Evolutionary conservation across 225 moss, liverwort and hornwort species (phyloP).

Genomic region (Physcomitrellopsis africana): DNA sequence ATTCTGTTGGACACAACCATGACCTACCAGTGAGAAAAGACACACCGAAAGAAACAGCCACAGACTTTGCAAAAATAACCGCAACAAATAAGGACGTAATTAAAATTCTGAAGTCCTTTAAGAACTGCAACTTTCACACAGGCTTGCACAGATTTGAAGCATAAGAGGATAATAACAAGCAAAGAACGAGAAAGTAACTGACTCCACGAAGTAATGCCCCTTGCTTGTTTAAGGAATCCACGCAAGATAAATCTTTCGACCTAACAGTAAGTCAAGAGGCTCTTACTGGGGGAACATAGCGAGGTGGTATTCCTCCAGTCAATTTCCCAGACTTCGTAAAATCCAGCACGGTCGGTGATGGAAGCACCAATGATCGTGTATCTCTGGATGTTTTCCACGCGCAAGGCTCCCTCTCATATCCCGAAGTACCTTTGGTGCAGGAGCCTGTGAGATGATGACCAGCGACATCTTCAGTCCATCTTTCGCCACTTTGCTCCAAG

Average conservation of each 20-base stretch:
- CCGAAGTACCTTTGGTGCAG: constrained; percentile 47
- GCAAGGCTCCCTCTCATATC: constrained; percentile 56
- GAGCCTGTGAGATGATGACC: constrained; percentile 39
- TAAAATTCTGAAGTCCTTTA: background rate
- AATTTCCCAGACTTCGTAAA: constrained; percentile 43
- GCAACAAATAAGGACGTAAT: background rate
- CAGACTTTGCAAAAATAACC: background rate
- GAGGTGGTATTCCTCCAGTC: constrained; percentile 54
- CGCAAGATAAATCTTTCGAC: background rate
- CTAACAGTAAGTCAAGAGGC: background rate
- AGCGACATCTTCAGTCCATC: constrained; percentile 34
- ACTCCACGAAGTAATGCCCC: background rate
- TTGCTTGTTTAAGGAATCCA: constrained; percentile 1
- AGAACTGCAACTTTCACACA: background rate
- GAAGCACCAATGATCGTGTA: constrained; percentile 32
- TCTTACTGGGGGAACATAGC: constrained; percentile 61
- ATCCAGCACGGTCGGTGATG: constrained; percentile 54
- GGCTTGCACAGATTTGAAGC: background rate
- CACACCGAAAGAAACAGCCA: background rate
- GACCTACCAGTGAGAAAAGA: constrained; percentile 23
- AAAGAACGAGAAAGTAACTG: constrained; percentile 5
- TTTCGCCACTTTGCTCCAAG: constrained; percentile 50
- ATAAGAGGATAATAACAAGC: background rate
- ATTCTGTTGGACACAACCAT: constrained; percentile 38
- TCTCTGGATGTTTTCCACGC: constrained; percentile 54